Evolutionary conservation across 1,139 yeast species (phyloP).

Genomic region (Chernovozyma aurita): DNA sequence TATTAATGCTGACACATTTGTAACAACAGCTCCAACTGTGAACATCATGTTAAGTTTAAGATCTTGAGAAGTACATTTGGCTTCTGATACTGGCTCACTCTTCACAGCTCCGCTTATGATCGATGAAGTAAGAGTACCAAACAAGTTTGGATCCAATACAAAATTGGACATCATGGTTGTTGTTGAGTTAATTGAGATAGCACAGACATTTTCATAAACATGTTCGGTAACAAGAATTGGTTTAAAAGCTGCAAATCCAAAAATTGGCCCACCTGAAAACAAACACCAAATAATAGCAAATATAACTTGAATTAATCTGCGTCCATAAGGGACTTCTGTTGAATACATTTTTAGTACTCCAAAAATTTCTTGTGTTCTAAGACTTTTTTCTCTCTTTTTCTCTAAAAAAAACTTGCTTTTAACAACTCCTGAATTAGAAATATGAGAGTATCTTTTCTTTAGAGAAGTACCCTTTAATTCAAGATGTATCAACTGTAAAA

Average conservation of each 20-base stretch:
- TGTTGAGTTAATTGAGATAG: slow-evolving; percentile 11
- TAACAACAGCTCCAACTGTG: slow-evolving; percentile 80
- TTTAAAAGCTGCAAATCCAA: slow-evolving; percentile 92
- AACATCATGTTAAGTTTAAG: slow-evolving; percentile 75
- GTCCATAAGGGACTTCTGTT: slow-evolving; percentile 13
- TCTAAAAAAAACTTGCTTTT: not conserved
- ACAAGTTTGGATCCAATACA: slow-evolving; percentile 4
- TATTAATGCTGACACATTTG: slow-evolving; percentile 77
- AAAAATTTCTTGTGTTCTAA: too few species aligned
- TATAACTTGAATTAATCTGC: slow-evolving; percentile 22
- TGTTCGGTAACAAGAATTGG: slow-evolving; percentile 75
- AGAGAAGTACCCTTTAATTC: too few species aligned
- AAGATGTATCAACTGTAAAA: too few species aligned
- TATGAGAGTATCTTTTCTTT: too few species aligned
- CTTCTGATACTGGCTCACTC: slow-evolving; percentile 11
- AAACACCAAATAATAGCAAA: slow-evolving; percentile 87
- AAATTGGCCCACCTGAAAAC: slow-evolving; percentile 87
- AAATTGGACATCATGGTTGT: slow-evolving; percentile 1
- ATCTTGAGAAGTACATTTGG: slow-evolving; percentile 69
- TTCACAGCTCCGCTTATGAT: not conserved
- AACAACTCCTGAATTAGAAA: too few species aligned
- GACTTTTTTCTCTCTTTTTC: not conserved
- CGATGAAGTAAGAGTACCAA: slow-evolving; percentile 4
- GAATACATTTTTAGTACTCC: slow-evolving; percentile 15
- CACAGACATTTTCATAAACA: slow-evolving; percentile 64